Evolutionary conservation across 306 rosid species (phyloP), one percentile per base, ranked within the genome.

Genomic region (Vachellia pachyceras): DNA sequence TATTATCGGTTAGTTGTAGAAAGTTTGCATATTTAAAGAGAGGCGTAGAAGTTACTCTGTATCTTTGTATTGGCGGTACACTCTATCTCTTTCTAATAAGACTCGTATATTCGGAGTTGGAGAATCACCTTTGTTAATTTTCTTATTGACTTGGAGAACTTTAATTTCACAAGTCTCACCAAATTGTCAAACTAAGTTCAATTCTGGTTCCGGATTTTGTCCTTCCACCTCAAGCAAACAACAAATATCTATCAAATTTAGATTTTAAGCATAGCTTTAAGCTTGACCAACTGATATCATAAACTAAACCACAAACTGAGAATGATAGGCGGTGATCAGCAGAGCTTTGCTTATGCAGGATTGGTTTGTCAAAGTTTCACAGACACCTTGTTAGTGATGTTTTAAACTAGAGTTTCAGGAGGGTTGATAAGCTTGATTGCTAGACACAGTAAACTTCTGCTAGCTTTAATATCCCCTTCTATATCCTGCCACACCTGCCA

Each of bases 31-130:
- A n/a, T n/a, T 72, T 41, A 23, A 29, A 36, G 17, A 10, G 76
- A 54, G 41, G 72, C 69, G 79, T 76, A 40, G 71, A 50, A 33
- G 37, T 49, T 58, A 1, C 66, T 52, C 17, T 37, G 47, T 50
- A 13, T 47, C 58, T 40, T 79, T 23, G 8, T 49, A 47, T 58
- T 18, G 45, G n/a, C n/a, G n/a, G n/a, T n/a, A n/a, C n/a, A n/a
- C n/a, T n/a, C n/a, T n/a, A n/a, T n/a, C n/a, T n/a, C n/a, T n/a
- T n/a, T n/a, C n/a, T n/a, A n/a, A n/a, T n/a, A n/a, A n/a, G n/a
- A n/a, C n/a, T n/a, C n/a, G n/a, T n/a, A n/a, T n/a, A n/a, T n/a
- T n/a, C 5, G 50, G 73, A 11, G 50, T 39, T 64, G 65, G 65
- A 23, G 35, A 22, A 58, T 58, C 41, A 40, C 44, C 12, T 6